phyloP scores from a whole-genome alignment of 805 yeast genomes.

The Lipomyces anomalus region DNA sequence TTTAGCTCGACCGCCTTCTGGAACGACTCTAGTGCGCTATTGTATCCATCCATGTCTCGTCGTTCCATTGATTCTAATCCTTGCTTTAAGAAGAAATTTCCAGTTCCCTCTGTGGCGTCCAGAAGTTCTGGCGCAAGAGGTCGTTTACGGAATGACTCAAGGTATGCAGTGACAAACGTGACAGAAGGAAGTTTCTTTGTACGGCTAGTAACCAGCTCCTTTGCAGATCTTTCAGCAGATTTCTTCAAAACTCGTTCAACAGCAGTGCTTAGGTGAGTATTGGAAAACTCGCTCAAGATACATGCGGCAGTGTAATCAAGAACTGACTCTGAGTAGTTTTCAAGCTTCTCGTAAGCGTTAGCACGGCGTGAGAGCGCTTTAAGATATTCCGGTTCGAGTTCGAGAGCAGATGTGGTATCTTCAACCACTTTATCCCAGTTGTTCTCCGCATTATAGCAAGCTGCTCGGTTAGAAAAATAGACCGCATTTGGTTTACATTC shows the following conservation, averaged over 20 bases:
- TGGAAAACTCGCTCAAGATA: constrained; percentile 75
- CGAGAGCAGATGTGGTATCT: constrained; percentile 81
- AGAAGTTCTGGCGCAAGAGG: constrained; percentile 43
- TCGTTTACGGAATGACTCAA: constrained; percentile 71
- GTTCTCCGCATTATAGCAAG: constrained; percentile 80
- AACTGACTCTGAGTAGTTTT: constrained; percentile 75
- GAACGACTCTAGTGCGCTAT: constrained; percentile 50
- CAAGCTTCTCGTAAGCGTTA: constrained; percentile 79
- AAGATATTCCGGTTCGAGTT: constrained; percentile 80
- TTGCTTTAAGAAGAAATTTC: constrained; percentile 42
- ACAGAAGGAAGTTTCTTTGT: constrained; percentile 68
- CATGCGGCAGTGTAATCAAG: constrained; percentile 87
- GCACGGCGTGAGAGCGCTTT: constrained; percentile 94
- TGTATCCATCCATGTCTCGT: constrained; percentile 55
- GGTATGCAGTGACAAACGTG: constrained; percentile 76
- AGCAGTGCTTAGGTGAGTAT: constrained; percentile 68
- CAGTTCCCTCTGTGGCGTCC: constrained; percentile 50
- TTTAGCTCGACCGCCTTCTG: constrained; percentile 29
- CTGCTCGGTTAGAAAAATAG: constrained; percentile 91
- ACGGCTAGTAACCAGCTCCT: constrained; percentile 49
- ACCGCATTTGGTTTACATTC: constrained; percentile 68
- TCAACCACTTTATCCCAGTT: constrained; percentile 78
- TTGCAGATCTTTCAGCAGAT: constrained; percentile 68
- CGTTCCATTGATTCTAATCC: constrained; percentile 29
- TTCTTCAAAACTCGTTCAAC: constrained; percentile 82